These are phyloP conservation scores for Allium fistulosum DNA, from an alignment of 106 monocot species.

Conservation along the genomic window DNA sequence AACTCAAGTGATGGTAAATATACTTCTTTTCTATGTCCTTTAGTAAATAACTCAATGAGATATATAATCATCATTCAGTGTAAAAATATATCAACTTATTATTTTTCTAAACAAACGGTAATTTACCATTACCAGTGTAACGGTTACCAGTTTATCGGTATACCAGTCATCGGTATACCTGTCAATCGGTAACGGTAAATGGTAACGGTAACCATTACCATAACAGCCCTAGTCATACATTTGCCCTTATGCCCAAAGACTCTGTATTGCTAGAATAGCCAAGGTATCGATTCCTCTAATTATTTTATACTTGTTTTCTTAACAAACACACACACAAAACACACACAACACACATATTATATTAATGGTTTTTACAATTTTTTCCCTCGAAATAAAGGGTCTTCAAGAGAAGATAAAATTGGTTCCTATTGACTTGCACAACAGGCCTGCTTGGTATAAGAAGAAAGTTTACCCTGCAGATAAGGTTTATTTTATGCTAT, in stretches of 20 bases:
- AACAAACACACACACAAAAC: neutral
- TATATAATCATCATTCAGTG: too few species aligned
- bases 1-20: too few species aligned
- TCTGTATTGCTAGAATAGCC: neutral
- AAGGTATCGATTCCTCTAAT: neutral
- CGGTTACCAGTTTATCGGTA: too few species aligned
- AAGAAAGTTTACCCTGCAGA: neutral
- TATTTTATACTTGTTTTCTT: neutral
- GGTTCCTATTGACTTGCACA: neutral
- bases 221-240: too few species aligned
- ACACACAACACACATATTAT: neutral
- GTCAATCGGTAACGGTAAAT: too few species aligned
- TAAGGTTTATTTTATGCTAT: conserved; percentile 1
- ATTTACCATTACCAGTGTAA: too few species aligned
- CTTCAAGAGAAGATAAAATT: neutral
- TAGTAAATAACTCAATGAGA: too few species aligned
- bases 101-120: too few species aligned
- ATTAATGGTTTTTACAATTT: neutral
- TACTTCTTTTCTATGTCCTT: too few species aligned
- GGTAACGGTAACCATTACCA: too few species aligned
- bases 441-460: neutral
- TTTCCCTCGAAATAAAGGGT: neutral
- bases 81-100: too few species aligned
- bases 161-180: too few species aligned
- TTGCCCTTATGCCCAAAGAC: neutral